Evolutionary conservation across 2,329 filamentous ascomycete genomes (phyloP).

Genomic region (Penicillium sp.): DNA sequence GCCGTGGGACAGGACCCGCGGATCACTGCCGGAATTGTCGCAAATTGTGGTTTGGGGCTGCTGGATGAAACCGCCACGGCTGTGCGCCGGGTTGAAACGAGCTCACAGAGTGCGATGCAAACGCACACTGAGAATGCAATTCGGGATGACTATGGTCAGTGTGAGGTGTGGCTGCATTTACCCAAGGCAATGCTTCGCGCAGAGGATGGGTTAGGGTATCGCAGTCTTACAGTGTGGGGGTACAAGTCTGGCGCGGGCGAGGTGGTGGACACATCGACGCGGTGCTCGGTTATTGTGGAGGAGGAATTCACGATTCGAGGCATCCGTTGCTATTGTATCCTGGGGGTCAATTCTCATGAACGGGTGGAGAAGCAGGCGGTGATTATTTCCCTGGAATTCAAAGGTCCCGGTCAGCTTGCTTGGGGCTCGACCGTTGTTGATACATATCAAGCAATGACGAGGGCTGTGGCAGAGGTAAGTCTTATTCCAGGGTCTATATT

Average conservation of each 20-base stretch:
- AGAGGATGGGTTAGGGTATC: conserved; percentile 39
- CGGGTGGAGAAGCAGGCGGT: conserved; percentile 48
- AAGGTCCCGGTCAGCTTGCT: conserved; percentile 28
- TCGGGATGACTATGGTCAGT: conserved; percentile 29
- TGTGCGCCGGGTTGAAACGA: conserved; percentile 32
- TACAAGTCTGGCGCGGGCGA: conserved; percentile 24
- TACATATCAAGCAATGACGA: conserved; percentile 38
- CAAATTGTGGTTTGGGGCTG: conserved; percentile 31
- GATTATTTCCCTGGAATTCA: conserved; percentile 38
- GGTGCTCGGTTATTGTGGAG: conserved; percentile 28
- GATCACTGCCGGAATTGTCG: conserved; percentile 32
- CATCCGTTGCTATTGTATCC: conserved; percentile 43
- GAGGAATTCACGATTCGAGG: conserved; percentile 41
- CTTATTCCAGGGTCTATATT: background rate
- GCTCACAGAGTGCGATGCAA: conserved; percentile 18
- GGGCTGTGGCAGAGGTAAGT: conserved; percentile 37
- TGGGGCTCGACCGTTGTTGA: conserved; percentile 33
- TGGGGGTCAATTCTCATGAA: conserved; percentile 51
- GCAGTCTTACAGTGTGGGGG: conserved; percentile 32
- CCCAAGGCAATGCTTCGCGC: conserved; percentile 44
- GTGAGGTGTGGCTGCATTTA: conserved; percentile 37
- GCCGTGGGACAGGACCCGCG: conserved; percentile 33
- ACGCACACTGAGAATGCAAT: conserved; percentile 17
- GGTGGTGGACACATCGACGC: conserved; percentile 21
- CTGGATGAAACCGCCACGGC: conserved; percentile 36